Conservation (phyloP, 2,329 filamentous ascomycete genomes). For the Chalaropsis ovoidea region DNA sequence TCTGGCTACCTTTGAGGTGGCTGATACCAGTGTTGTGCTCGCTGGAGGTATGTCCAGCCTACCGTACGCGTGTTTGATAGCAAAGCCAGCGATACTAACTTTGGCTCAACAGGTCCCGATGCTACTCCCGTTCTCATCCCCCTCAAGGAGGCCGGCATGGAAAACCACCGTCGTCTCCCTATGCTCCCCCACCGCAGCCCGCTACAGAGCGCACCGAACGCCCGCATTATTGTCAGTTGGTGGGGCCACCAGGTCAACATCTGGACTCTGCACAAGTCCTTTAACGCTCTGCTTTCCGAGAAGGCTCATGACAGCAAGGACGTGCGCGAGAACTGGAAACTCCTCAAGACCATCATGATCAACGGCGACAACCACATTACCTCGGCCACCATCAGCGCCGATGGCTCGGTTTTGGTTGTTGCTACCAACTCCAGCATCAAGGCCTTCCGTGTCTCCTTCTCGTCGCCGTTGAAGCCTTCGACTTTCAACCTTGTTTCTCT, state of each 20-base stretch:
- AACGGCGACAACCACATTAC: constrained; percentile 75
- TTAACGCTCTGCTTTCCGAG: constrained; percentile 39
- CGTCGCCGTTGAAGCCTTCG: constrained; percentile 42
- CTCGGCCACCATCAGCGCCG: constrained; percentile 58
- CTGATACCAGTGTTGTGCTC: constrained; percentile 72
- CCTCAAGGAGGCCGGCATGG: constrained; percentile 60
- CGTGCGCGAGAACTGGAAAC: constrained; percentile 48
- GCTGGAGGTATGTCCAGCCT: constrained; percentile 61
- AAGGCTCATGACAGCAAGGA: constrained; percentile 36
- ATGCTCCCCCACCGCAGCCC: constrained; percentile 70
- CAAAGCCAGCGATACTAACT: constrained; percentile 30
- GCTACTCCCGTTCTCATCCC: constrained; percentile 74
- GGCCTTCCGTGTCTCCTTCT: constrained; percentile 48
- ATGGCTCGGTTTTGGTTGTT: constrained; percentile 65
- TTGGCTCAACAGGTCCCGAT: constrained; percentile 56
- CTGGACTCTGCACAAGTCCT: constrained; percentile 51
- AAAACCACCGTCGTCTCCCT: constrained; percentile 74
- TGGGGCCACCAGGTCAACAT: constrained; percentile 82
- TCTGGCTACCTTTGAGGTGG: constrained; percentile 80
- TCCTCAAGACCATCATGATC: constrained; percentile 58
- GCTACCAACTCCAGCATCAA: constrained; percentile 67
- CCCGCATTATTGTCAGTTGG: constrained; percentile 75
- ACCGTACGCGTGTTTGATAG: neutral
- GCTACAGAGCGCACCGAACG: constrained; percentile 59
- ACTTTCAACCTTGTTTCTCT: constrained; percentile 62